Conservation (phyloP, 2,329 filamentous ascomycete genomes). For the Harringtonia aguacate region DNA sequence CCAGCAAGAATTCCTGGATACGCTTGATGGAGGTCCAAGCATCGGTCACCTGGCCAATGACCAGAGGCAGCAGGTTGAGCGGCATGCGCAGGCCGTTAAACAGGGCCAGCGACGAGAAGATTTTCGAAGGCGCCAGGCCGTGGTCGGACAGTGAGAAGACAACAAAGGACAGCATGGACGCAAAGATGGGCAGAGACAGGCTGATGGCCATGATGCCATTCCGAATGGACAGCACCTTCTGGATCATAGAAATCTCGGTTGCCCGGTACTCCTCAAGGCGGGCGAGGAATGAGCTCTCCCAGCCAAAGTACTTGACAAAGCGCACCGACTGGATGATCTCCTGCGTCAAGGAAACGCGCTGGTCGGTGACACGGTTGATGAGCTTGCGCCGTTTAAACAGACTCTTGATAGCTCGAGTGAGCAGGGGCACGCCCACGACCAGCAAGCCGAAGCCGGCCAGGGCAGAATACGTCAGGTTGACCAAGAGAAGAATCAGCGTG, state of each 20-base stretch:
- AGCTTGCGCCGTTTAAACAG: slow-evolving; percentile 63
- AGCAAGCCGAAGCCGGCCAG: slow-evolving; percentile 80
- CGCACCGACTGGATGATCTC: slow-evolving; percentile 85
- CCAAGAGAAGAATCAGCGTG: slow-evolving; percentile 66
- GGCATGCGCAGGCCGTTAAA: slow-evolving; percentile 90
- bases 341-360: slow-evolving; percentile 81
- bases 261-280: slow-evolving; percentile 64
- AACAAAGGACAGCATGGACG: slow-evolving; percentile 91
- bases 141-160: slow-evolving; percentile 61
- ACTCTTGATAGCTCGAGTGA: slow-evolving; percentile 66
- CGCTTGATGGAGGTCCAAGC: slow-evolving; percentile 76
- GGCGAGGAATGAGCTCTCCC: slow-evolving; percentile 79
- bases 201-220: slow-evolving; percentile 78
- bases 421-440: slow-evolving; percentile 63
- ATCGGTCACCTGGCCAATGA: slow-evolving; percentile 83
- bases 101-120: slow-evolving; percentile 88
- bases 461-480: slow-evolving; percentile 86
- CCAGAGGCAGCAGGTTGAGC: slow-evolving; percentile 76
- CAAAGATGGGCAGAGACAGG: slow-evolving; percentile 83
- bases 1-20: slow-evolving; percentile 78
- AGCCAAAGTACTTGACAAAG: slow-evolving; percentile 95
- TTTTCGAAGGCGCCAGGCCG: slow-evolving; percentile 57
- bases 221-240: slow-evolving; percentile 69
- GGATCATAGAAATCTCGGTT: slow-evolving; percentile 73
- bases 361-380: slow-evolving; percentile 92